Conservation (phyloP, 768 basidiomycete genomes). For the Mycena kentingensis region DNA sequence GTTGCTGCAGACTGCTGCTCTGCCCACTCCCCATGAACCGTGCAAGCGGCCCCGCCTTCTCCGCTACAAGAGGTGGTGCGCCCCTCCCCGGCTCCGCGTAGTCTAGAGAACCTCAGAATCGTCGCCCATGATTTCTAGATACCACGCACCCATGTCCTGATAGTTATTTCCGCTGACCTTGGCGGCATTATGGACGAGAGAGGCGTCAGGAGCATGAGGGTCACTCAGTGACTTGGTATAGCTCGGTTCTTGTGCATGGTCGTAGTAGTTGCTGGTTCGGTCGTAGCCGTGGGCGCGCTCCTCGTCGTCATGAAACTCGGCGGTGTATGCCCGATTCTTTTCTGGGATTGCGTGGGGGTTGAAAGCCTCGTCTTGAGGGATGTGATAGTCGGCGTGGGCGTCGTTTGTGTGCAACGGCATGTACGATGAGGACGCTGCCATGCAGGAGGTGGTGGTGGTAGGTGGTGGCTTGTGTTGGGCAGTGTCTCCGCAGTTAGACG, state of each 20-base stretch:
- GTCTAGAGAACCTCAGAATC: conserved; percentile 41
- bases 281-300: background rate
- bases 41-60: conserved; percentile 44
- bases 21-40: conserved; percentile 48
- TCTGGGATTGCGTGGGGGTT: conserved; percentile 22
- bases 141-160: conserved; percentile 55
- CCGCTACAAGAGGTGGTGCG: conserved; percentile 30
- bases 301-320: conserved; percentile 5
- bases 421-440: conserved; percentile 13
- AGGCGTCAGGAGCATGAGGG: conserved; percentile 34
- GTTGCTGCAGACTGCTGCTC: conserved; percentile 73
- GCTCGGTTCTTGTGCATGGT: conserved; percentile 30
- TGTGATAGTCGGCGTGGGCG: conserved; percentile 6
- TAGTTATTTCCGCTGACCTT: conserved; percentile 43
- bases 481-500: background rate
- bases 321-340: conserved; percentile 14
- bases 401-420: conserved; percentile 1
- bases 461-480: background rate
- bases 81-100: conserved; percentile 56
- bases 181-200: conserved; percentile 51
- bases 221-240: conserved; percentile 26
- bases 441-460: conserved; percentile 4
- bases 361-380: conserved; percentile 26
- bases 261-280: too few relatives aligned
- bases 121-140: background rate